Percentiles rank a stretch among this genome's conserved stretches.
Evolutionary conservation across 768 basidiomycete genomes (phyloP).

Genomic region (Suillus brevipes): DNA sequence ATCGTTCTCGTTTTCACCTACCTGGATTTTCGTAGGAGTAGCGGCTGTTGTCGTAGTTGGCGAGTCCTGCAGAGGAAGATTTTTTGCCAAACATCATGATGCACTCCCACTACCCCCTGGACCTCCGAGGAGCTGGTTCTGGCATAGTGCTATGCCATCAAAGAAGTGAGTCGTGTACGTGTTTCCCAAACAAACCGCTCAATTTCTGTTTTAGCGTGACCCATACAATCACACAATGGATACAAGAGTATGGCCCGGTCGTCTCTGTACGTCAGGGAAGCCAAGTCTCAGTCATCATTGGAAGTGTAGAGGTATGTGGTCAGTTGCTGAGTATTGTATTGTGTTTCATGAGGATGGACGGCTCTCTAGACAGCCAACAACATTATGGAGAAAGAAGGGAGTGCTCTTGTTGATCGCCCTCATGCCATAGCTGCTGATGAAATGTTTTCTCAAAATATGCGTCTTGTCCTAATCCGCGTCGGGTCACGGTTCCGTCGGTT

Average conservation of each 20-base stretch:
- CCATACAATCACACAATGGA: conserved; percentile 39
- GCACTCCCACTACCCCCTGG: conserved; percentile 19
- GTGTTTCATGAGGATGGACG: conserved; percentile 16
- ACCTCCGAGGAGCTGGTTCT: conserved; percentile 18
- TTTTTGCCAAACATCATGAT: not conserved
- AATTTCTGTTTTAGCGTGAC: conserved; percentile 7
- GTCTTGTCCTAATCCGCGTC: conserved; percentile 48
- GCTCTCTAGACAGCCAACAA: conserved; percentile 46
- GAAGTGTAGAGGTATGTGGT: conserved; percentile 20
- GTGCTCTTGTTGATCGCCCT: conserved; percentile 48
- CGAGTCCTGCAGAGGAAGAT: not conserved
- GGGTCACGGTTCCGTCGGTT: conserved; percentile 56
- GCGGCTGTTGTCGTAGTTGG: conserved; percentile 1
- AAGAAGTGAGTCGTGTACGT: not conserved
- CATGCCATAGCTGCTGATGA: conserved; percentile 50
- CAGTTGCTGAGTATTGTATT: not conserved
- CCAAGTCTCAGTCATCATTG: conserved; percentile 29
- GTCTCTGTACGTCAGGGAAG: conserved; percentile 25
- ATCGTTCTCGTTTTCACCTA: not conserved
- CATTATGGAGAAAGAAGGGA: conserved; percentile 59
- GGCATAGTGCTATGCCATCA: conserved; percentile 17
- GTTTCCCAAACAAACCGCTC: not conserved
- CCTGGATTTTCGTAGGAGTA: not conserved
- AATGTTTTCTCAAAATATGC: conserved; percentile 53
- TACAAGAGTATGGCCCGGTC: conserved; percentile 28